These are phyloP conservation scores for Trichosporon sp. DNA, from an alignment of 1,284 basidiomycete genomes.

Conservation along the genomic window DNA sequence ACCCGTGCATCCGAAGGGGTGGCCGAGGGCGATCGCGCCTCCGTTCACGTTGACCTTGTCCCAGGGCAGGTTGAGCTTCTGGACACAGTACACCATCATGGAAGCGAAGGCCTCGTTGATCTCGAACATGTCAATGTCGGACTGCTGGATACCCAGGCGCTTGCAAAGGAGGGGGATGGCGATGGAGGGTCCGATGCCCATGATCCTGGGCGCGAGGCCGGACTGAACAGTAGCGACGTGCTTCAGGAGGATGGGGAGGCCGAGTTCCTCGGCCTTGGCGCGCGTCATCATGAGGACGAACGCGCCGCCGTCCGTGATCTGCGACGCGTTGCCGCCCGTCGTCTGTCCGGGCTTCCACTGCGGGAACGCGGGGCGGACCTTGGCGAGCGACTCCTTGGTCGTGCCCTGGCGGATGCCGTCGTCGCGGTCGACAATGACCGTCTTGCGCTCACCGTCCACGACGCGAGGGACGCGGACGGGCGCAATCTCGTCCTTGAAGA, in stretches of 20 bases:
- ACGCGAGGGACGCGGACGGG: constrained; percentile 65
- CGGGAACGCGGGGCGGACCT: constrained; percentile 90
- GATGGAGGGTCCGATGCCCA: constrained; percentile 86
- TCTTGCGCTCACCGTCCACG: constrained; percentile 55
- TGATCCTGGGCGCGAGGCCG: constrained; percentile 80
- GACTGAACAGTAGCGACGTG: constrained; percentile 76
- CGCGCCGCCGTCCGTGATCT: constrained; percentile 94
- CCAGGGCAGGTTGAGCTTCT: constrained; percentile 68
- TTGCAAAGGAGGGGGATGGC: constrained; percentile 75
- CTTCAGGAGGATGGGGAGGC: constrained; percentile 89
- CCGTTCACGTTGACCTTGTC: constrained; percentile 88
- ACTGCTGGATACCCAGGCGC: constrained; percentile 66
- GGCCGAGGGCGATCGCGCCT: constrained; percentile 82
- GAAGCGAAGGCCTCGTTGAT: constrained; percentile 84
- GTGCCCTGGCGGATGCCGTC: constrained; percentile 93
- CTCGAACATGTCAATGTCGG: constrained; percentile 85
- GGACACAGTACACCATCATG: constrained; percentile 75
- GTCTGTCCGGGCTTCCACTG: constrained; percentile 88
- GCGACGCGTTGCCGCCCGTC: constrained; percentile 72
- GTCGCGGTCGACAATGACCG: constrained; percentile 78
- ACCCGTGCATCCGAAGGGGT: constrained; percentile 74
- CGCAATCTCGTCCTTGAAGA: constrained; percentile 89
- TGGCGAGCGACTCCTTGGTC: constrained; percentile 78
- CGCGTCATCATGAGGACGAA: constrained; percentile 87
- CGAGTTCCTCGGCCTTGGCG: constrained; percentile 81